Conservation (phyloP, 768 basidiomycete genomes). For the Tubosaeta sp. region DNA sequence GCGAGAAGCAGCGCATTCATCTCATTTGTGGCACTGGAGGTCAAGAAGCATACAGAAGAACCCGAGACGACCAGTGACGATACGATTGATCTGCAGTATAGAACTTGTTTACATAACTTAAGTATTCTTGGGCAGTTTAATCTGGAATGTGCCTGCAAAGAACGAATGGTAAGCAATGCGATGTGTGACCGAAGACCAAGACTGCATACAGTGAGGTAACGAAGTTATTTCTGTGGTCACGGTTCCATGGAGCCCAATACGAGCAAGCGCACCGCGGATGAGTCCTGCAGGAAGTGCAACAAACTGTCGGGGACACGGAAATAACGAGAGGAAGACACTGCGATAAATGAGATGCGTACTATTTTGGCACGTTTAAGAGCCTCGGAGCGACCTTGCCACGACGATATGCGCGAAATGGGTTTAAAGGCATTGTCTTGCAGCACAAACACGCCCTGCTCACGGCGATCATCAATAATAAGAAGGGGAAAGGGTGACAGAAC, state of each 20-base stretch:
- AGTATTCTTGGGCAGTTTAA: conserved; percentile 68
- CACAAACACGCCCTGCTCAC: conserved; percentile 82
- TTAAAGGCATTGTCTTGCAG: conserved; percentile 90
- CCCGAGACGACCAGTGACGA: too few relatives aligned
- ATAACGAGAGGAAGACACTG: background rate
- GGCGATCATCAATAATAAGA: background rate
- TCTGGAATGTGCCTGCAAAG: conserved; percentile 70
- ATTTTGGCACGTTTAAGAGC: conserved; percentile 67
- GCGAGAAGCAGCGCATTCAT: too few relatives aligned
- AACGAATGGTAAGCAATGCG: background rate
- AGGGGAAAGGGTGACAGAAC: conserved; percentile 16
- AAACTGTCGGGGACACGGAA: conserved; percentile 46
- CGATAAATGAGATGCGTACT: conserved; percentile 38
- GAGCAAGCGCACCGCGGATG: conserved; percentile 74
- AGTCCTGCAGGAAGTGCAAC: conserved; percentile 79
- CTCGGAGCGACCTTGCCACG: conserved; percentile 72
- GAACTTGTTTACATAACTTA: too few relatives aligned
- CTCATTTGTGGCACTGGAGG: too few relatives aligned
- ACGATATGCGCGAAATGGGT: conserved; percentile 76
- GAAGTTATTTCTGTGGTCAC: conserved; percentile 76
- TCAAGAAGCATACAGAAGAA: too few relatives aligned
- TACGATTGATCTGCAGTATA: too few relatives aligned
- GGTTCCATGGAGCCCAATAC: conserved; percentile 71
- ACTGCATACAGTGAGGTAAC: conserved; percentile 81
- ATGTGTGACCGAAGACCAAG: too few relatives aligned